A percentile compares a stretch with the other conserved stretches of the same genome.
Conservation (phyloP, 352 stramenopile species). For the Globisporangium nodosum region DNA sequence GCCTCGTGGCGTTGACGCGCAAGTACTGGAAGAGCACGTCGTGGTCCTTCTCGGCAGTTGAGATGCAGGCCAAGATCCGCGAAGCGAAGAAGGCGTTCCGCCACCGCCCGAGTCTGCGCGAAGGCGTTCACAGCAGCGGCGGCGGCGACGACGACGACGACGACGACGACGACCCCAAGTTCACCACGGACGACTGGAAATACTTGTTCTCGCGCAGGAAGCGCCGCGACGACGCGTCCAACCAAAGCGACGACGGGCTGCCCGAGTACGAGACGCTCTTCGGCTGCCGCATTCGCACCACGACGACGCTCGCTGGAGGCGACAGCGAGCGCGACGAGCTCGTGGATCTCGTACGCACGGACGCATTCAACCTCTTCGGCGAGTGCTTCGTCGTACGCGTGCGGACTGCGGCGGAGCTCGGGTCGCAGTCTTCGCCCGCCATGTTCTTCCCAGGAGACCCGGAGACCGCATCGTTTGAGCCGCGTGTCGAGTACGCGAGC, state of each 20-base stretch:
- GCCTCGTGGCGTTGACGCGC: constrained; percentile 3
- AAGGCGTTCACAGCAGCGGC: not conserved
- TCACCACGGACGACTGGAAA: constrained; percentile 6
- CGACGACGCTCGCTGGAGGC: not conserved
- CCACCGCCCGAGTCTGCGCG: constrained; percentile 2
- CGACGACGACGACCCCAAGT: not conserved
- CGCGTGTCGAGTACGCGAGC: not conserved
- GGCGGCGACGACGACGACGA: not conserved
- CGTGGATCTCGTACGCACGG: constrained; percentile 11
- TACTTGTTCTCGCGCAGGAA: constrained; percentile 4
- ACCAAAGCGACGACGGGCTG: not conserved
- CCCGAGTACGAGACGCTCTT: constrained; percentile 12
- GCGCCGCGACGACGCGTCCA: not conserved
- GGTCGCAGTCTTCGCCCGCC: not conserved
- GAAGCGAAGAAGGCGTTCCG: constrained; percentile 8
- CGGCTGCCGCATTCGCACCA: constrained; percentile 3
- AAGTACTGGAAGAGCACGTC: constrained; percentile 13
- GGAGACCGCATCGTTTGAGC: not conserved
- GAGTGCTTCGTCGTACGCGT: constrained; percentile 16
- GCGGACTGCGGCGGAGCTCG: not conserved
- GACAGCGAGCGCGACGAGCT: constrained; percentile 1
- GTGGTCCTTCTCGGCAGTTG: constrained; percentile 11
- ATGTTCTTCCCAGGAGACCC: not conserved
- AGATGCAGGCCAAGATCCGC: constrained; percentile 10
- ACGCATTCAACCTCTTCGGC: constrained; percentile 16